Percentiles rank a stretch among this genome's conserved stretches.
phyloP scores from a whole-genome alignment of 2,329 filamentous ascomycete genomes.

The Colletotrichum gigasporum region DNA sequence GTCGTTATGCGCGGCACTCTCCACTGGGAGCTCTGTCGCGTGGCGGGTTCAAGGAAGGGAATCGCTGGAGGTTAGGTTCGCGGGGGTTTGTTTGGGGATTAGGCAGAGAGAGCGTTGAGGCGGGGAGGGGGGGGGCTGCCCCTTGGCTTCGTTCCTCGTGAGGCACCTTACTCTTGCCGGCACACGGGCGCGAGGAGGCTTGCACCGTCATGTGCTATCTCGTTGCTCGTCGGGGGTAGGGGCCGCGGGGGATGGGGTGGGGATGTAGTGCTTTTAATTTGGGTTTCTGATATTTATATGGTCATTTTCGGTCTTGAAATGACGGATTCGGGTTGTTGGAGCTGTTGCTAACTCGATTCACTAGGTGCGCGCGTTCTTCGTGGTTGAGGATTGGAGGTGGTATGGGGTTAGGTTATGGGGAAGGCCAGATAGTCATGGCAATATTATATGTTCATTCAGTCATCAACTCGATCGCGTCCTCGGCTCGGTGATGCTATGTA shows the following conservation, averaged over 20 bases:
- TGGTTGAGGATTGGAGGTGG: background rate
- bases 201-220: slow-evolving; percentile 47
- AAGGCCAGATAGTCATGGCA: background rate
- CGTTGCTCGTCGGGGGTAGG: slow-evolving; percentile 17
- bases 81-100: background rate
- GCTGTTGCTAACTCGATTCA: slow-evolving; percentile 1
- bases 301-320: background rate
- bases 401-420: background rate
- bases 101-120: background rate
- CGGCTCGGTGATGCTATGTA: background rate
- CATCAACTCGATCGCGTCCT: background rate
- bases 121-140: background rate
- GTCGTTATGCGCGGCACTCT: background rate
- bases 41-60: background rate
- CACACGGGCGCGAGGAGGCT: slow-evolving; percentile 23
- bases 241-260: slow-evolving; percentile 44
- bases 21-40: slow-evolving; percentile 19
- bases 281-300: slow-evolving; percentile 53
- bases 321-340: background rate
- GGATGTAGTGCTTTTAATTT: slow-evolving; percentile 54
- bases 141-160: slow-evolving; percentile 27
- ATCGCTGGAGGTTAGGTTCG: background rate
- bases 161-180: slow-evolving; percentile 2
- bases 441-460: slow-evolving; percentile 21
- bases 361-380: background rate